phyloP scores from a whole-genome alignment of 1,139 yeast genomes.

The Protomyces lactucae-debilis region DNA sequence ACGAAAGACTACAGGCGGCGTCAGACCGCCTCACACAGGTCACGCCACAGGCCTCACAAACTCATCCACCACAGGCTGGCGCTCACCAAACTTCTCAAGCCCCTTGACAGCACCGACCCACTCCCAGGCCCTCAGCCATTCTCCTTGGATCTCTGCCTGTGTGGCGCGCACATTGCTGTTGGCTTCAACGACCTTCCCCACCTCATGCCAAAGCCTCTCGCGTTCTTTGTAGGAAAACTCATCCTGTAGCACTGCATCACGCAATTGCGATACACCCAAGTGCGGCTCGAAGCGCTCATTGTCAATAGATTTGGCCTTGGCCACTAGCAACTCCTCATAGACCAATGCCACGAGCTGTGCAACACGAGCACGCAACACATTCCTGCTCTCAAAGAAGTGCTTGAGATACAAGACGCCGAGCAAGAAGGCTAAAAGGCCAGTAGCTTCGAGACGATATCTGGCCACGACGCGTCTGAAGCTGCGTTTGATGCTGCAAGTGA shows the following conservation, averaged over 20 bases:
- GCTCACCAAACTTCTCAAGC: background rate
- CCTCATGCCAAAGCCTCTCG: conserved; percentile 58
- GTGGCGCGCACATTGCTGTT: conserved; percentile 59
- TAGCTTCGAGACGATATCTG: conserved; percentile 37
- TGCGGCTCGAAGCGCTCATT: conserved; percentile 17
- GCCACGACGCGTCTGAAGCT: conserved; percentile 37
- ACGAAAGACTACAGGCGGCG: no score
- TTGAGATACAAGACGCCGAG: conserved; percentile 1
- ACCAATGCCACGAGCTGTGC: conserved; percentile 17
- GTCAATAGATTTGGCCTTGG: conserved; percentile 10
- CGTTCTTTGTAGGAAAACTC: conserved; percentile 46
- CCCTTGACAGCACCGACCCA: conserved; percentile 50
- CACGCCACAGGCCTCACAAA: conserved; percentile 23
- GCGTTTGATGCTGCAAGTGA: conserved; percentile 37
- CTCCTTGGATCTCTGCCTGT: conserved; percentile 73
- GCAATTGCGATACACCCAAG: conserved; percentile 53
- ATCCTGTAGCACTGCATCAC: conserved; percentile 59
- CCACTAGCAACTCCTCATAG: conserved; percentile 7
- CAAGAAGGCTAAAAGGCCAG: conserved; percentile 26
- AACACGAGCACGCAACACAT: background rate
- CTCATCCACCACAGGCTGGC: conserved; percentile 16
- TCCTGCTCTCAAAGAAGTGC: conserved; percentile 18
- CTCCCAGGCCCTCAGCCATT: conserved; percentile 83
- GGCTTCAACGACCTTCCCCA: conserved; percentile 56
- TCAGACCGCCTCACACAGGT: background rate